Conservation (phyloP, 768 basidiomycete genomes). For the Tulasnella sp. region DNA sequence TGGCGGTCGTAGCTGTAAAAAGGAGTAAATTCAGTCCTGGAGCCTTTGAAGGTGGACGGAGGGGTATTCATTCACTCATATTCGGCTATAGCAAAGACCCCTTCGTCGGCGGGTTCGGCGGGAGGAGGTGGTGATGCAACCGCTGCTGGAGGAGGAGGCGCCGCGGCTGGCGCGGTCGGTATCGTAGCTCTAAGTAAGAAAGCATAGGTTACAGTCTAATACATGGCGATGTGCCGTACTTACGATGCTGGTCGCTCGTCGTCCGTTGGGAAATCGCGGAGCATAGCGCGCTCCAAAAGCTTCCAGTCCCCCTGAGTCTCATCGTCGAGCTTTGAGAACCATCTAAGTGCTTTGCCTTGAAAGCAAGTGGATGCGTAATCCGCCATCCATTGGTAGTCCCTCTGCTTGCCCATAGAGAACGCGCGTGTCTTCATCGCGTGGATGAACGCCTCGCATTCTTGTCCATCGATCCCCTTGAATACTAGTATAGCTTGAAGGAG, state of each 20-base stretch:
- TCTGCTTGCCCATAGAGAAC: background rate
- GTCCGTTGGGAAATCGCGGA: background rate
- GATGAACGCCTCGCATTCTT: background rate
- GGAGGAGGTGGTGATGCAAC: slow-evolving; percentile 19
- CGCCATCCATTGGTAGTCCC: background rate
- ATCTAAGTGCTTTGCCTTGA: background rate
- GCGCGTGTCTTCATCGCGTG: background rate
- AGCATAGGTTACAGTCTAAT: no score
- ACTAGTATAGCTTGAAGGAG: background rate
- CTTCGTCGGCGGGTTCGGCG: slow-evolving; percentile 39
- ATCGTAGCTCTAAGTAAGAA: no score
- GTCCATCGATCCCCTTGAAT: background rate
- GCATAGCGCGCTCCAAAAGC: background rate
- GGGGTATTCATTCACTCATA: slow-evolving; percentile 46
- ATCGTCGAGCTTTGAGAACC: background rate
- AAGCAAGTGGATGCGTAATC: background rate
- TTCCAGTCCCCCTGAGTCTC: background rate
- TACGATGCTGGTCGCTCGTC: no score
- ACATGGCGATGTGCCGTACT: no score
- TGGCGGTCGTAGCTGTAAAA: slow-evolving; percentile 65
- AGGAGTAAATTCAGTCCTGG: slow-evolving; percentile 9
- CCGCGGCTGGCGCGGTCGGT: no score
- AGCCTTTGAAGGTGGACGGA: background rate
- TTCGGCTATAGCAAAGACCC: slow-evolving; percentile 48
- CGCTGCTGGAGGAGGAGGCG: slow-evolving; percentile 36